These are phyloP conservation scores for Stephanodiscus minutulus DNA, from an alignment of 108 stramenopile genomes.

Conservation along the genomic window DNA sequence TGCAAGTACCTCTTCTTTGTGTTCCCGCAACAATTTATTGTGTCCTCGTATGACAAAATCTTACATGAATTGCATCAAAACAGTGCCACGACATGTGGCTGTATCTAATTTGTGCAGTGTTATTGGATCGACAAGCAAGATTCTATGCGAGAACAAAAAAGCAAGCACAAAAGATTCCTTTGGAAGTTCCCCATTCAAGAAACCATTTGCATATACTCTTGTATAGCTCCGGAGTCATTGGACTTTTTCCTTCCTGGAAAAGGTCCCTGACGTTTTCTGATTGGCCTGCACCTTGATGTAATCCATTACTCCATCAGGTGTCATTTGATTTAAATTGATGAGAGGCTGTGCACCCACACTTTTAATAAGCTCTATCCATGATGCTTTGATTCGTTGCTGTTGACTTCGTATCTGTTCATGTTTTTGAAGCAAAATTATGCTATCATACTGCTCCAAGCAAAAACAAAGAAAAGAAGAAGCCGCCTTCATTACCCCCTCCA, in stretches of 20 bases:
- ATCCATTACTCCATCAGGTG: slow-evolving; percentile 2
- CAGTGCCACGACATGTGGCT: not conserved
- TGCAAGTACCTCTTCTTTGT: not conserved
- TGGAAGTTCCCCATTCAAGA: not conserved
- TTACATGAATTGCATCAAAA: slow-evolving; percentile 5
- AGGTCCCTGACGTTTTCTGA: slow-evolving; percentile 3
- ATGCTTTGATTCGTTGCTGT: not conserved
- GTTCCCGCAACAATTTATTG: not conserved
- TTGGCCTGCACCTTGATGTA: slow-evolving; percentile 2
- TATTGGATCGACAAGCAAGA: not conserved
- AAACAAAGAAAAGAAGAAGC: too few species aligned
- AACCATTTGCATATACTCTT: slow-evolving; percentile 1
- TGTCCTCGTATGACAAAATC: not conserved
- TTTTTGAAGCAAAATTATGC: too few species aligned
- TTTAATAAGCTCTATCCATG: not conserved
- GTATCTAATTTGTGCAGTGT: not conserved
- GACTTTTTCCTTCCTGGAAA: not conserved
- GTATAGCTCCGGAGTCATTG: slow-evolving; percentile 5
- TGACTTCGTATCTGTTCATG: too few species aligned
- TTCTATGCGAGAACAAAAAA: not conserved
- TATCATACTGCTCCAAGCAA: too few species aligned
- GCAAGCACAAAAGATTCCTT: slow-evolving; percentile 5
- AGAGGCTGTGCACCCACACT: not conserved
- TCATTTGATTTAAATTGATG: not conserved
- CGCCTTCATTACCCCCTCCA: too few species aligned